Conservation (phyloP, 116 monocot genomes). For the Posidonia oceanica region DNA sequence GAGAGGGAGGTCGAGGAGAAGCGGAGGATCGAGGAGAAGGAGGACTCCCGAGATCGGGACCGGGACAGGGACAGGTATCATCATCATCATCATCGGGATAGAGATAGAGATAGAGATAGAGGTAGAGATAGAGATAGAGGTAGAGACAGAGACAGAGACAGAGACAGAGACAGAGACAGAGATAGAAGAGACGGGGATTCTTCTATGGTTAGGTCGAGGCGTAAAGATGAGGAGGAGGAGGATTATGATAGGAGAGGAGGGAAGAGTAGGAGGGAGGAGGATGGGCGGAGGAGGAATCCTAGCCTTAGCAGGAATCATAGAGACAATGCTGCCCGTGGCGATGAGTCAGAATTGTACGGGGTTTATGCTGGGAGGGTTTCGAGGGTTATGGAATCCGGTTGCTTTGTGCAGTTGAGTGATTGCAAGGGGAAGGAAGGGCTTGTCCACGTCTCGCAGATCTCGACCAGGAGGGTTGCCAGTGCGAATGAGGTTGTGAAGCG, state of each 20-base stretch:
- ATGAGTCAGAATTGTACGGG: conserved; percentile 40
- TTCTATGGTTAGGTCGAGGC: conserved; percentile 3
- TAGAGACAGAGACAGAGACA: conserved; percentile 3
- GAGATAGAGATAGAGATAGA: background rate
- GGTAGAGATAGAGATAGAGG: conserved; percentile 6
- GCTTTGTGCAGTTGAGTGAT: conserved; percentile 73
- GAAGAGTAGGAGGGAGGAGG: conserved; percentile 10
- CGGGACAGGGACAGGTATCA: conserved; percentile 1
- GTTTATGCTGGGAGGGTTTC: conserved; percentile 69
- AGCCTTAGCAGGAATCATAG: conserved; percentile 5
- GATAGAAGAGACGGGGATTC: conserved; percentile 4
- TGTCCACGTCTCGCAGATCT: conserved; percentile 83
- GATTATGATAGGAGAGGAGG: conserved; percentile 12
- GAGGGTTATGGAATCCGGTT: conserved; percentile 79
- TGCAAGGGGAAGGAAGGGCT: conserved; percentile 66
- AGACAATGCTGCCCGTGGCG: conserved; percentile 8
- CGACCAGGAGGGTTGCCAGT: conserved; percentile 44
- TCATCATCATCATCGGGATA: background rate
- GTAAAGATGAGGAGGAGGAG: background rate
- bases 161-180: conserved; percentile 7
- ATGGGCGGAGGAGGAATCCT: conserved; percentile 7
- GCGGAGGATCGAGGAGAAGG: conserved; percentile 14
- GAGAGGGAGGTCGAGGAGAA: conserved; percentile 17
- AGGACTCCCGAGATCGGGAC: conserved; percentile 13
- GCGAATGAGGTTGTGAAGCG: conserved; percentile 74